Conservation (phyloP, 805 yeast genomes). For the Cyberlindnera misumaiensis region DNA sequence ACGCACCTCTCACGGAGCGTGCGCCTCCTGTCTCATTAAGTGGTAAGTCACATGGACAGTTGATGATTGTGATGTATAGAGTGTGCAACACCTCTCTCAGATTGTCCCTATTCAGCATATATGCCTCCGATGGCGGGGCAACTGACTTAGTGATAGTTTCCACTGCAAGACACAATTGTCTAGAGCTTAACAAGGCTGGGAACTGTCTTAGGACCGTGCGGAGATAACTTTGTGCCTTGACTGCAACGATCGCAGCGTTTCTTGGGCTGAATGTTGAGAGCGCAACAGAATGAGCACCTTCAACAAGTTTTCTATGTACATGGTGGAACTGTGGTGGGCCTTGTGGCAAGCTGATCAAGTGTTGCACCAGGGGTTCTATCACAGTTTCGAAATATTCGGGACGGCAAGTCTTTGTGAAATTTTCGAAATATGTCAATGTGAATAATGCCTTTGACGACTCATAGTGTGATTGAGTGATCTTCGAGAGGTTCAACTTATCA, state of each 20-base stretch:
- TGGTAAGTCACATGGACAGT: conserved; percentile 28
- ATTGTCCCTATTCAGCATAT: conserved; percentile 22
- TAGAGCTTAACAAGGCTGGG: conserved; percentile 45
- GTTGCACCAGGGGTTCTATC: conserved; percentile 24
- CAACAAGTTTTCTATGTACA: conserved; percentile 34
- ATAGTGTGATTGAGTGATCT: conserved; percentile 16
- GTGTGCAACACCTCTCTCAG: conserved; percentile 33
- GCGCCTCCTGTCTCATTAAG: conserved; percentile 18
- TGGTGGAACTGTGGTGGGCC: conserved; percentile 7
- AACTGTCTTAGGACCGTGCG: conserved; percentile 45
- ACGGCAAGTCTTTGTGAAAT: conserved; percentile 25
- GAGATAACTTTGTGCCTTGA: conserved; percentile 33
- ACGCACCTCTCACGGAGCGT: conserved; percentile 39
- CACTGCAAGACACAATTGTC: conserved; percentile 51
- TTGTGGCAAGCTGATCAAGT: conserved; percentile 12
- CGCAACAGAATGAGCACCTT: conserved; percentile 60
- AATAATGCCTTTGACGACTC: conserved; percentile 23
- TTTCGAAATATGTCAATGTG: conserved; percentile 27
- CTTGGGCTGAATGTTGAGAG: conserved; percentile 27
- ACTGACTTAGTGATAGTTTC: conserved; percentile 44
- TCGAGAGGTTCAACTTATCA: conserved; percentile 16
- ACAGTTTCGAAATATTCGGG: conserved; percentile 29
- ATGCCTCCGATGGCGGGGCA: conserved; percentile 30
- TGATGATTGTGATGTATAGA: conserved; percentile 35
- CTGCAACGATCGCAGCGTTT: conserved; percentile 18